Percentiles rank a stretch among this genome's conserved stretches.
Conservation (phyloP, 164 flowering plant species). For the Warburgia ugandensis region DNA sequence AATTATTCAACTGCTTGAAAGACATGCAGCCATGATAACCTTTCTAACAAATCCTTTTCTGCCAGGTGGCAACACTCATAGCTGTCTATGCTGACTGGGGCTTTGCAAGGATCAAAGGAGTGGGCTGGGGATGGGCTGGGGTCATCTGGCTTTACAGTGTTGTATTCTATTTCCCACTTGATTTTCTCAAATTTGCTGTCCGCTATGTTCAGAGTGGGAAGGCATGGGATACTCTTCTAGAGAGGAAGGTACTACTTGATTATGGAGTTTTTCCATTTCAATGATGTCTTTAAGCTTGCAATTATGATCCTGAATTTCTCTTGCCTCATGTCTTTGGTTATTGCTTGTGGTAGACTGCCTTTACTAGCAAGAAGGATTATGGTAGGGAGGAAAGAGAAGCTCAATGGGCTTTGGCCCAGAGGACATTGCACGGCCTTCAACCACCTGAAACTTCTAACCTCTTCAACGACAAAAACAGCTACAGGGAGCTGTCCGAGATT, state of each 20-base stretch:
- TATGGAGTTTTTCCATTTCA: not conserved
- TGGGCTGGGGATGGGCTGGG: constrained; percentile 99
- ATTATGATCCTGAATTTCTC: no score
- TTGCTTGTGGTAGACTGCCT: constrained; percentile 62
- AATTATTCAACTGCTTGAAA: no score
- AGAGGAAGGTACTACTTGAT: constrained; percentile 54
- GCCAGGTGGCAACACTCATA: constrained; percentile 78
- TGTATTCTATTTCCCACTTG: constrained; percentile 80
- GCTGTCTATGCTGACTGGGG: constrained; percentile 97
- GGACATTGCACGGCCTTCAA: constrained; percentile 93
- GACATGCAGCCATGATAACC: no score
- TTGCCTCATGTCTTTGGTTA: not conserved
- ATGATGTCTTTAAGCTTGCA: no score
- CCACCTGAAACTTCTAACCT: constrained; percentile 52
- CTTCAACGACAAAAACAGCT: constrained; percentile 81
- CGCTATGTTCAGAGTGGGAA: constrained; percentile 82
- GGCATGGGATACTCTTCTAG: constrained; percentile 79
- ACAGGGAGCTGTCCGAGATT: constrained; percentile 91
- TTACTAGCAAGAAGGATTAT: constrained; percentile 91
- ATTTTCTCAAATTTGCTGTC: constrained; percentile 62
- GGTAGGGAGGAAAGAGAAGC: constrained; percentile 97
- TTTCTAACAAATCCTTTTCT: no score
- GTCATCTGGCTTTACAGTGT: constrained; percentile 88
- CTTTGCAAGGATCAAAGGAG: constrained; percentile 72
- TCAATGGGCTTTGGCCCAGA: constrained; percentile 96